Evolutionary conservation across 2,329 filamentous ascomycete species (phyloP), one percentile per base, ranked within the genome.

Genomic region (Monilinia fructicola): DNA sequence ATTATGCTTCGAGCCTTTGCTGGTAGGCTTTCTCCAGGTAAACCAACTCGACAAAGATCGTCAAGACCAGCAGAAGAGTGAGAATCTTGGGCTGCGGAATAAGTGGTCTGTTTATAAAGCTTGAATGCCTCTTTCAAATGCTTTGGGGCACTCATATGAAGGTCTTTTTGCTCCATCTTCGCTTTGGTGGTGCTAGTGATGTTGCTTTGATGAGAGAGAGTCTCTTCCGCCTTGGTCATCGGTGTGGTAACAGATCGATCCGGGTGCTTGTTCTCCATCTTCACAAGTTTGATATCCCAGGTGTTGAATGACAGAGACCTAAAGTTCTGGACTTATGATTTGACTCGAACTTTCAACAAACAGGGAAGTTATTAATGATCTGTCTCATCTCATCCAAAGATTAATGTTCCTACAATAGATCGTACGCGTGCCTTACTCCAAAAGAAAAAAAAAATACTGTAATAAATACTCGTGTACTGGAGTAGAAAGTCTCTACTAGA

Each of bases 131-230:
- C 80, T 69, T 88, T 87, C 71, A 97, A 81, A 60, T 81, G 78
- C 16, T 88, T 85, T 3, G 93, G 91, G 1, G 93, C 91, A 72
- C 88, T 87, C 77, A 92, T 87, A 76, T 94, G 87, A 38, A 93
- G 89, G 78, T 96, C 90, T 3, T 93, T 80, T 42, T 68, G 54
- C 44, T 59, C 63, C 63, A 65, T 65, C 14, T 42, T 65, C 10
- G 38, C 40, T 40, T 21, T 60, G 21, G 21, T 46, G 16, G 10
- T 28, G 26, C 23, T 46, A n/a, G 18, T 23, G 21, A 6, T 31
- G 16, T 26, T 46, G 14, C 6, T 28, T 50, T 5, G 44, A 35
- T 23, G 12, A 38, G 3, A 14, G 44, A 35, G 16, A 18, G 58
- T 38, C 18, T 38, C 7, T 11, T 21, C n/a, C 58, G 11, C 50